Conservation (phyloP, 2,329 filamentous ascomycete species). For the Aspergillus thermomutatus region DNA sequence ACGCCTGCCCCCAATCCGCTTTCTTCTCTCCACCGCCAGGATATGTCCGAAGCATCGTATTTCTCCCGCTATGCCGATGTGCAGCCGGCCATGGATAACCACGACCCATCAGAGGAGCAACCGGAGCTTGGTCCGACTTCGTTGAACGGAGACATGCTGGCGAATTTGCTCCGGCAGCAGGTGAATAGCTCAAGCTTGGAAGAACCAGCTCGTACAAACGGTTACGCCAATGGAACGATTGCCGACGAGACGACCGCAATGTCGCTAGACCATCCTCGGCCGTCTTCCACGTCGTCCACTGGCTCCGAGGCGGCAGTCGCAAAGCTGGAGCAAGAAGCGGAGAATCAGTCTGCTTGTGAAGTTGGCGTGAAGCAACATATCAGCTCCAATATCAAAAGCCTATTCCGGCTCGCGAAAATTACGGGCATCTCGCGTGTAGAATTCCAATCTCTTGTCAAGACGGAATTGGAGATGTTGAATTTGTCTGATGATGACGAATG, state of each 20-base stretch:
- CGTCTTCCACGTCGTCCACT: constrained; percentile 40
- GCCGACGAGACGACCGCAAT: constrained; percentile 22
- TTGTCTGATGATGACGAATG: constrained; percentile 50
- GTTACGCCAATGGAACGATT: constrained; percentile 16
- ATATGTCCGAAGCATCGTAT: constrained; percentile 55
- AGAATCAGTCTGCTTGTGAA: constrained; percentile 53
- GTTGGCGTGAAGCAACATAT: constrained; percentile 63
- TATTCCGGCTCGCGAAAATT: constrained; percentile 58
- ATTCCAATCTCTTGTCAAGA: constrained; percentile 58
- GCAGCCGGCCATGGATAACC: constrained; percentile 61
- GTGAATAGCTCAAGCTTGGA: constrained; percentile 23
- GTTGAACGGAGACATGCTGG: constrained; percentile 51
- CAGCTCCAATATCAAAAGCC: constrained; percentile 60
- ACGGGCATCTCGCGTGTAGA: constrained; percentile 58
- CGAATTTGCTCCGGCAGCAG: constrained; percentile 38
- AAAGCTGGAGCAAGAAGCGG: constrained; percentile 53
- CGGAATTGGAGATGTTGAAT: constrained; percentile 57
- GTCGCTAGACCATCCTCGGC: constrained; percentile 41
- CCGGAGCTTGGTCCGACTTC: constrained; percentile 49
- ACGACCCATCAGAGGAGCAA: constrained; percentile 58
- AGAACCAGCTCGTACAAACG: constrained; percentile 22
- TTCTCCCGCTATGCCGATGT: constrained; percentile 61
- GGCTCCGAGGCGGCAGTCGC: constrained; percentile 52
- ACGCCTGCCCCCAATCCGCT: constrained; percentile 27
- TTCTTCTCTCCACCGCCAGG: constrained; percentile 27